Evolutionary conservation across 345 rosid genomes (phyloP).

Genomic region (Salix suchowensis): DNA sequence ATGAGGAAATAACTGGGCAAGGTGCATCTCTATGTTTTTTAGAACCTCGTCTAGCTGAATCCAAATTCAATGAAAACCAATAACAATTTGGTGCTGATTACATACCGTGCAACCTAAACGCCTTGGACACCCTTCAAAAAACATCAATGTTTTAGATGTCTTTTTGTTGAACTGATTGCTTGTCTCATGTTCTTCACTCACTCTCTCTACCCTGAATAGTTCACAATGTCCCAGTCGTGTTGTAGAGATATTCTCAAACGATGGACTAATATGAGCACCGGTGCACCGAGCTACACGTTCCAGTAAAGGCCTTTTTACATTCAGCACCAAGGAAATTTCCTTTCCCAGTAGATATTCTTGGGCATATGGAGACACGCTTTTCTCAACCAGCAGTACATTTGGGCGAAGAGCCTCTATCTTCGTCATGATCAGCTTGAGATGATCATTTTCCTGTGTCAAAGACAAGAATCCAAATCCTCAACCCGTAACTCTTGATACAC

Average conservation of each 20-base stretch:
- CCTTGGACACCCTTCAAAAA: constrained; percentile 97
- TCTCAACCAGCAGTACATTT: constrained; percentile 88
- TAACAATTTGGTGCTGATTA: constrained; percentile 1
- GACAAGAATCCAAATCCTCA: constrained; percentile 11
- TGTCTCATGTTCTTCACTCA: constrained; percentile 72
- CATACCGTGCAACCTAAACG: constrained; percentile 98
- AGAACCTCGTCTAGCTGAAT: not conserved
- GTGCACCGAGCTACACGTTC: constrained; percentile 92
- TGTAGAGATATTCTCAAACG: constrained; percentile 55
- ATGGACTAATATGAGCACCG: constrained; percentile 71
- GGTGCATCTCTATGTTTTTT: not conserved
- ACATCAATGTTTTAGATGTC: constrained; percentile 91
- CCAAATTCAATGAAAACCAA: not conserved
- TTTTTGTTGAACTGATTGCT: constrained; percentile 60
- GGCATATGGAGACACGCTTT: constrained; percentile 82
- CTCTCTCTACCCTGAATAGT: constrained; percentile 66
- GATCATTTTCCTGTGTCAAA: constrained; percentile 71
- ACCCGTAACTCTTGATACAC: not conserved
- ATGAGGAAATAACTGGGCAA: not conserved
- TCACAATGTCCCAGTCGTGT: constrained; percentile 81
- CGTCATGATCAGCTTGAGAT: constrained; percentile 70
- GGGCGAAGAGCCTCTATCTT: constrained; percentile 91
- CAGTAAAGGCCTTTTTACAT: constrained; percentile 74
- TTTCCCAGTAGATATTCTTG: constrained; percentile 76
- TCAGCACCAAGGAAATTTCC: constrained; percentile 88